phyloP scores from a whole-genome alignment of 2,329 filamentous ascomycete genomes.

The Fusarium circinatum region DNA sequence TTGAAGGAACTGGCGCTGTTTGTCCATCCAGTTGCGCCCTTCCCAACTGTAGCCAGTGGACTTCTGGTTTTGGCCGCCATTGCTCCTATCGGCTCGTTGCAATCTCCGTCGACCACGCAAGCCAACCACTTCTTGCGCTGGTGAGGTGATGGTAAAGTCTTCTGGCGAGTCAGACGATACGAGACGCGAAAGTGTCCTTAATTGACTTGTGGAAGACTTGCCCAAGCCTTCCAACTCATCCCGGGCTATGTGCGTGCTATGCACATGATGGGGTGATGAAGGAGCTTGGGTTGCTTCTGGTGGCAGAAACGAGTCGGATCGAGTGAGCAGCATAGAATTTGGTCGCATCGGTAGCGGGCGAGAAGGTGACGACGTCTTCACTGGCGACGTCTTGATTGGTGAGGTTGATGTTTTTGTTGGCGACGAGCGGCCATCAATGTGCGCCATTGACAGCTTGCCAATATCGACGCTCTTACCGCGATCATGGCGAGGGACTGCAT shows the following conservation, averaged over 20 bases:
- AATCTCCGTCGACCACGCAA: constrained; percentile 85
- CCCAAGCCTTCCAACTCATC: constrained; percentile 85
- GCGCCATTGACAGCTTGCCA: constrained; percentile 62
- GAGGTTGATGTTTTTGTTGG: constrained; percentile 41
- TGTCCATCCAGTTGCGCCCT: constrained; percentile 97
- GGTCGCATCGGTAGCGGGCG: constrained; percentile 59
- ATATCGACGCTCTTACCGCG: constrained; percentile 75
- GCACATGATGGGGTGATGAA: constrained; percentile 42
- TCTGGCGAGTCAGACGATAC: constrained; percentile 79
- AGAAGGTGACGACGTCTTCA: constrained; percentile 49
- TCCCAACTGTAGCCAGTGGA: constrained; percentile 75
- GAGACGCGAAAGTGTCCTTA: constrained; percentile 86
- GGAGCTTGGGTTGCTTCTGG: constrained; percentile 48
- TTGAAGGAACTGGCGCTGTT: constrained; percentile 93
- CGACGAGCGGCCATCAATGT: constrained; percentile 55
- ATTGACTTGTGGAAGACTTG: constrained; percentile 88
- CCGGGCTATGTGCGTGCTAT: constrained; percentile 62
- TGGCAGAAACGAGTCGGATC: constrained; percentile 63
- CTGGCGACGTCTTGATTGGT: not conserved
- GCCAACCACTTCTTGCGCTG: constrained; percentile 87
- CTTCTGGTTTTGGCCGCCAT: constrained; percentile 58
- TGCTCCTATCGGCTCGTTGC: constrained; percentile 73
- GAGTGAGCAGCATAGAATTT: constrained; percentile 70
- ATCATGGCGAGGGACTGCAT: constrained; percentile 54
- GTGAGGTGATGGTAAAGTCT: constrained; percentile 81